A percentile compares a stretch with the other conserved stretches of the same genome.
These are phyloP conservation scores for Neofusicoccum ribis DNA, from an alignment of 2,329 filamentous ascomycete genomes.

Conservation along the genomic window DNA sequence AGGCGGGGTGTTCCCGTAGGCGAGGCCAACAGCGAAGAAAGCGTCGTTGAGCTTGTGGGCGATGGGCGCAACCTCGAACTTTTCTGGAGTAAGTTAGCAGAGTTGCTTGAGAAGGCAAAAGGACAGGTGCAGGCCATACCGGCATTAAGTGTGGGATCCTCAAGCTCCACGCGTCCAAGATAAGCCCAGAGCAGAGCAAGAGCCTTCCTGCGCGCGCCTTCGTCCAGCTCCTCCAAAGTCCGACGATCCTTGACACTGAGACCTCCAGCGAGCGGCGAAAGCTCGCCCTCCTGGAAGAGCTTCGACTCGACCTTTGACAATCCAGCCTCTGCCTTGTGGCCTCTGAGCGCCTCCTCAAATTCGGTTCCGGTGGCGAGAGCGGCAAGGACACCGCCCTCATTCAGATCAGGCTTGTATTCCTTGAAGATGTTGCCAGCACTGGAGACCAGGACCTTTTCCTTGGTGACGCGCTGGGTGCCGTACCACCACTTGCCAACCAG, in stretches of 20 bases:
- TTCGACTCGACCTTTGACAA: slow-evolving; percentile 82
- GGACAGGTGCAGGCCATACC: slow-evolving; percentile 34
- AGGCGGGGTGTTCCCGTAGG: slow-evolving; percentile 80
- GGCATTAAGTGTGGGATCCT: slow-evolving; percentile 73
- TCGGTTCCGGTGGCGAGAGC: slow-evolving; percentile 86
- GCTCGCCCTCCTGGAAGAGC: slow-evolving; percentile 63
- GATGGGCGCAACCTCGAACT: slow-evolving; percentile 85
- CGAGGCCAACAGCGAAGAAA: slow-evolving; percentile 82
- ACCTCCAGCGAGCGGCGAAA: slow-evolving; percentile 54
- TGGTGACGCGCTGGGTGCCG: slow-evolving; percentile 87
- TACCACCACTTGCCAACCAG: slow-evolving; percentile 99
- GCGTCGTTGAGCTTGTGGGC: slow-evolving; percentile 83
- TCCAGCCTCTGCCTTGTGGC: slow-evolving; percentile 76
- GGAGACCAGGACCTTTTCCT: slow-evolving; percentile 88
- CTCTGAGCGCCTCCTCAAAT: slow-evolving; percentile 73
- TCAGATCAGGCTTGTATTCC: slow-evolving; percentile 83
- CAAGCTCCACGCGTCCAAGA: slow-evolving; percentile 81
- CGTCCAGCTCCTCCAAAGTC: slow-evolving; percentile 77
- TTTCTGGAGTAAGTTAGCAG: slow-evolving; percentile 56
- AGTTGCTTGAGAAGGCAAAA: neutral
- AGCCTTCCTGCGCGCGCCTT: slow-evolving; percentile 77
- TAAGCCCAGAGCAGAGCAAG: slow-evolving; percentile 94
- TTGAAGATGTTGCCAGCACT: slow-evolving; percentile 94
- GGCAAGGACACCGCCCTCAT: slow-evolving; percentile 75
- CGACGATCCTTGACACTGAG: slow-evolving; percentile 73